Base-by-base conservation (phyloP, 306 rosid species). In the Prunus salicina region DNA sequence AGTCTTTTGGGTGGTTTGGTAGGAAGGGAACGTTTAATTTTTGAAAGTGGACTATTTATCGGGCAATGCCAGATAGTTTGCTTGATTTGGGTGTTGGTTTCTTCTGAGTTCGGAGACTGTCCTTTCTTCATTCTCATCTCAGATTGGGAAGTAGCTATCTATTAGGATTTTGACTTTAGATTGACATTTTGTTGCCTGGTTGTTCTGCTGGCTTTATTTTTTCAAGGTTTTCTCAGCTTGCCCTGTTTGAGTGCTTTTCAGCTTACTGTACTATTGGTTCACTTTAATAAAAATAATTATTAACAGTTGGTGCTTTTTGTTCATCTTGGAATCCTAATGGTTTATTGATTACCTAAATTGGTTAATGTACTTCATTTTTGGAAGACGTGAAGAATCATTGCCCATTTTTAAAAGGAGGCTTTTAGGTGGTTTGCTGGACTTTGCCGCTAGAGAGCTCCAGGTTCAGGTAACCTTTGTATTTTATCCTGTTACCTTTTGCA, bases 351-450 rank as follows among this genome's bases (percentile, higher is more conserved):
- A 24, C 73, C 73, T 64, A 80, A 71, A 78, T 66, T 79, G 76
- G 80, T 71, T 79, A 50, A 69, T 84, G 77, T 82, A 66, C 74
- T 46, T 79, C 28, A 30, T 79, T n/a, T 72, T 82, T 87, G 88
- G 80, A 84, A 95, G 99, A 83, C 96, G 97, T 1, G 97, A 95
- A 85, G 97, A 95, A 83, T 88, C 96, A 0, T 82, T 95, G 75
- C 97, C 99, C 55, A 86, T 91, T 79, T 92, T 92, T 84, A 95
- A 95, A 83, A 92, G 99, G 87, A 95, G 96, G 84, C 88, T 95
- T 79, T 84, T 95, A 73, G 89, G 96, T 80, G 88, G 89, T 45
- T 82, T 95, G 93, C 78, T 95, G 79, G 97, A 95, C 83, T 92
- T 95, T 71, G 86, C 99, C 5, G 89, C 92, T 58, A 86, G 88